phyloP scores from a whole-genome alignment of 352 stramenopile species.

The Aphanomyces cochlioides region DNA sequence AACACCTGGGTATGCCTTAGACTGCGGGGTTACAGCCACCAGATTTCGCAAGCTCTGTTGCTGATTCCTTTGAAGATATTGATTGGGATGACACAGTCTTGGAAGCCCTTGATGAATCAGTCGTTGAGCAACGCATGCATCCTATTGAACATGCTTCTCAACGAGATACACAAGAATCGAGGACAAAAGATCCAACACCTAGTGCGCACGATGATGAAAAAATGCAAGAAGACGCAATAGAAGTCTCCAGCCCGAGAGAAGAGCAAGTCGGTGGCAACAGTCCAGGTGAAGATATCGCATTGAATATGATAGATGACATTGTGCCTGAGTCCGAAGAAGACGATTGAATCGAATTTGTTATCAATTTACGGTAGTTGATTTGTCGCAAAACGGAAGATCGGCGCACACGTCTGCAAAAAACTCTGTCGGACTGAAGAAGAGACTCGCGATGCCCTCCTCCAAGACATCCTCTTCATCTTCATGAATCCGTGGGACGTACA shows the following conservation, averaged over 20 bases:
- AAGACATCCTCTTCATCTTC: neutral
- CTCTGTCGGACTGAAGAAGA: neutral
- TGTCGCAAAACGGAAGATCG: neutral
- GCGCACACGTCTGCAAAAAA: neutral
- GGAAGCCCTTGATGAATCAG: neutral
- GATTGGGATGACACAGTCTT: neutral
- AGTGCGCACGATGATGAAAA: too few relatives aligned
- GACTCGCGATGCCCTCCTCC: neutral
- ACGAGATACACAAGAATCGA: slow-evolving; percentile 4
- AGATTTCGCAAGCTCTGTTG: neutral
- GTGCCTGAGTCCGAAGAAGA: slow-evolving; percentile 55
- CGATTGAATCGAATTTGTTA: neutral
- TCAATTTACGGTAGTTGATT: neutral
- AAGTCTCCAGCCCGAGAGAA: too few relatives aligned
- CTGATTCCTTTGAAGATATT: neutral
- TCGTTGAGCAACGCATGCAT: neutral
- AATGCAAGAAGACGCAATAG: too few relatives aligned
- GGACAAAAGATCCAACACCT: too few relatives aligned
- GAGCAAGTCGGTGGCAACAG: neutral
- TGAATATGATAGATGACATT: slow-evolving; percentile 35
- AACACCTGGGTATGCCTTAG: neutral
- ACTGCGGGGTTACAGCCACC: neutral
- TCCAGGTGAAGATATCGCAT: neutral
- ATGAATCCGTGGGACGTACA: neutral
- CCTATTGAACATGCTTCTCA: slow-evolving; percentile 2